Evolutionary conservation across 1,139 yeast species (phyloP), one percentile per base, ranked within the genome.

Genomic region (Lodderomyces theae): DNA sequence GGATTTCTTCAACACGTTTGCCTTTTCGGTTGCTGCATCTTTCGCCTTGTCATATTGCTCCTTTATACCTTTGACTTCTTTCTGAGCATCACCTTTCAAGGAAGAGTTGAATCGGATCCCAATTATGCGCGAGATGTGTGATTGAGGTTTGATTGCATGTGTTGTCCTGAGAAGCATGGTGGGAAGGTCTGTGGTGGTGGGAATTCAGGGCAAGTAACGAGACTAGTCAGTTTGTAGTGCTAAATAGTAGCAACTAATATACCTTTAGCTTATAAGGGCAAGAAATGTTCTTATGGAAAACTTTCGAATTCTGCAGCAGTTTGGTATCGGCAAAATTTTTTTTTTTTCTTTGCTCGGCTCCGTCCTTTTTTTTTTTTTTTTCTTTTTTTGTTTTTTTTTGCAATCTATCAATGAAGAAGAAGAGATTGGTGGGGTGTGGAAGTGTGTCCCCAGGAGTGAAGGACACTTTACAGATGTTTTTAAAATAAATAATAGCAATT

Each of bases 101-200:
- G 40, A 40, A 5, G 43, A 40, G 11, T 40, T 41, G 35, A 41
- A 35, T 26, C 44, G 29, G 3, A 32, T 11, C 3, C 33, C 26
- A 13, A 19, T 18, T 17, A 18, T 6, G 3, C 31, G 17, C 10
- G 31, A 16, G 9, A 28, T 16, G 18, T 8, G 31, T 11, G 31
- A 28, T 26, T n/a, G 16, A n/a, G 29, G 4, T 26, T 17, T 26
- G 16, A 26, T 5, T 5, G 29, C 5, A 10, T 6, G 13, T 4
- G 29, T n/a, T 5, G 29, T 13, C 13, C 29, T 26, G n/a, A 12
- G 31, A 23, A 37, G 19, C 35, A 37, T 37, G 16, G 5, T 37
- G 23, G 15, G 10, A 5, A 15, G 24, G 3, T 11, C 13, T 17
- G 15, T 31, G 18, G 6, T n/a, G 29, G n/a, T 3, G 5, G 8